Conservation (phyloP, 2,329 filamentous ascomycete species). For the Pseudogymnoascus sp. region DNA sequence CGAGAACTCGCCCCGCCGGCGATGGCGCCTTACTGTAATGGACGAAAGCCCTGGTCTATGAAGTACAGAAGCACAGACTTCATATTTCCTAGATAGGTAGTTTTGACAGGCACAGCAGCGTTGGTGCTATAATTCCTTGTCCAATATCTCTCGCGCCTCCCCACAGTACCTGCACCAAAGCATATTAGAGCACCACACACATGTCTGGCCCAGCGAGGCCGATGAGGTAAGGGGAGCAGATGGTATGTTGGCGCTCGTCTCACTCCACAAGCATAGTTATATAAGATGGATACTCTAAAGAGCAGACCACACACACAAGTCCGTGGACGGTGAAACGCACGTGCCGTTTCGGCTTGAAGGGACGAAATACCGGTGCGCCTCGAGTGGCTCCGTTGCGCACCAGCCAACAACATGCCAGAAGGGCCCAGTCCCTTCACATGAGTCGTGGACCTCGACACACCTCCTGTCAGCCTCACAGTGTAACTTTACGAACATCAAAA, state of each 20-base stretch:
- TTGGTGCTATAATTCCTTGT: slow-evolving; percentile 6
- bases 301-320: neutral
- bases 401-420: neutral
- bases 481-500: neutral
- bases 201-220: neutral
- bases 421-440: neutral
- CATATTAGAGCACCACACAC: neutral
- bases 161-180: slow-evolving; percentile 7
- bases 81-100: neutral
- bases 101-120: neutral
- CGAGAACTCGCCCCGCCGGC: neutral
- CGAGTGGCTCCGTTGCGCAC: neutral
- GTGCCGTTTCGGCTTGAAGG: slow-evolving; percentile 1
- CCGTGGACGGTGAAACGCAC: neutral
- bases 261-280: neutral
- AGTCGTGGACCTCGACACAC: neutral
- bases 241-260: neutral
- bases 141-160: slow-evolving; percentile 5
- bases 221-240: neutral
- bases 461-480: neutral
- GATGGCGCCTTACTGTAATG: slow-evolving; percentile 1
- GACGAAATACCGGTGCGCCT: neutral
- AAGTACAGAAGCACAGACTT: neutral
- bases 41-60: neutral
- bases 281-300: neutral